Evolutionary conservation across 2,329 filamentous ascomycete species (phyloP).

Genomic region (Didymosphaeria variabile): DNA sequence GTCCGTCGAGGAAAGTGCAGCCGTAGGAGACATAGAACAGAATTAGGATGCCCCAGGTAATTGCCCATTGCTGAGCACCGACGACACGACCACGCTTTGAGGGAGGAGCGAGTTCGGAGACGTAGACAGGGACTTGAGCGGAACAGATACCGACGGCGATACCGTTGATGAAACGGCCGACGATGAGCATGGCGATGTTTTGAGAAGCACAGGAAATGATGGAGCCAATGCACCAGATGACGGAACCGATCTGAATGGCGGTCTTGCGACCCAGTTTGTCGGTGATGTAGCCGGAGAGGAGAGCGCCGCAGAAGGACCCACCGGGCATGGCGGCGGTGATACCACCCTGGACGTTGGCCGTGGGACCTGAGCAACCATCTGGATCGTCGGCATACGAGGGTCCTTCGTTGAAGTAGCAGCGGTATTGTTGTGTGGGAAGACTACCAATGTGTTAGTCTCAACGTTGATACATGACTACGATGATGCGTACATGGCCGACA

Average conservation of each 20-base stretch:
- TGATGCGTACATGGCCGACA: conserved; percentile 62
- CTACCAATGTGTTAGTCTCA: conserved; percentile 49
- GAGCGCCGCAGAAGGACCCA: conserved; percentile 73
- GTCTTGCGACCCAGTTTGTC: conserved; percentile 65
- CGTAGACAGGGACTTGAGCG: conserved; percentile 74
- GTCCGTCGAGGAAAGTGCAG: conserved; percentile 44
- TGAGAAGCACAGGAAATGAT: conserved; percentile 70
- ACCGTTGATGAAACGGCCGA: conserved; percentile 76
- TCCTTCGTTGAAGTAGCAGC: conserved; percentile 73
- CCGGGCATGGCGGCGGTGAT: conserved; percentile 77
- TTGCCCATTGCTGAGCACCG: conserved; percentile 77
- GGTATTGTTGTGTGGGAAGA: conserved; percentile 73
- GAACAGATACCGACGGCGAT: conserved; percentile 77
- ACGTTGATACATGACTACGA: neutral
- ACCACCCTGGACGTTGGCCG: conserved; percentile 67
- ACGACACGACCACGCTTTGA: conserved; percentile 71
- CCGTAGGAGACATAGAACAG: conserved; percentile 51
- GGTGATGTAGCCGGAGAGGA: conserved; percentile 67
- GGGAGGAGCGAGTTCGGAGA: conserved; percentile 70
- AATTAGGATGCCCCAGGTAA: conserved; percentile 67
- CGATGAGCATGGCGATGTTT: conserved; percentile 75
- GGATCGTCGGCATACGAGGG: conserved; percentile 48
- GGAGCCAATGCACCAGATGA: conserved; percentile 67
- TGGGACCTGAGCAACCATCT: conserved; percentile 61
- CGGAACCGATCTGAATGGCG: conserved; percentile 62